Percentiles rank a stretch among this genome's conserved stretches.
Evolutionary conservation across 192 early-diverging fungal genomes (phyloP).

Genomic region (Coemansia sp.): DNA sequence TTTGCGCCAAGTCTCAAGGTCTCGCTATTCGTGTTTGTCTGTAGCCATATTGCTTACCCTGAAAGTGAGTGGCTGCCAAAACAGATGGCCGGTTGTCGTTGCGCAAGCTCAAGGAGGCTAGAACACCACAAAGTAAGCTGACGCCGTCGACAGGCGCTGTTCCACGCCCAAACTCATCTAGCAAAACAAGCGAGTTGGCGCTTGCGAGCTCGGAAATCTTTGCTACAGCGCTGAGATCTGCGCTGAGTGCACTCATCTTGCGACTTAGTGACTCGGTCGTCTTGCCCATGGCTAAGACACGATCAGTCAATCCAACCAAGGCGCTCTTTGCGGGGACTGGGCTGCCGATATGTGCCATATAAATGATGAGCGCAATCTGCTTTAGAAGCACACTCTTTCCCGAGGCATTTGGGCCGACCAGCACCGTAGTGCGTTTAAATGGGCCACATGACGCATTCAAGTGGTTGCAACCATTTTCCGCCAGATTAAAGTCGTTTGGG

Average conservation of each 20-base stretch:
- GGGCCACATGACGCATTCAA: neutral
- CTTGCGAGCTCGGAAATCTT: constrained; percentile 14
- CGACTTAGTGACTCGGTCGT: constrained; percentile 36
- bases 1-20: no score
- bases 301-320: constrained; percentile 73
- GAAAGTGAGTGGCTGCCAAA: constrained; percentile 86
- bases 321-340: constrained; percentile 81
- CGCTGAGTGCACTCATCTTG: constrained; percentile 33
- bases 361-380: constrained; percentile 78
- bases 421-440: constrained; percentile 59
- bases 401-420: constrained; percentile 85
- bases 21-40: no score
- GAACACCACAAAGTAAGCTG: constrained; percentile 72
- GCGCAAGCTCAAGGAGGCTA: constrained; percentile 61
- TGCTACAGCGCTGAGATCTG: constrained; percentile 23
- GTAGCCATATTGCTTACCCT: constrained; percentile 56
- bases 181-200: constrained; percentile 26
- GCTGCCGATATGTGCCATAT: constrained; percentile 92
- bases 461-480: constrained; percentile 27
- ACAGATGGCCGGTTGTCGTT: constrained; percentile 64
- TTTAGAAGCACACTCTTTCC: constrained; percentile 80
- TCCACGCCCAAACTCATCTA: constrained; percentile 54
- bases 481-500: constrained; percentile 68
- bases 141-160: constrained; percentile 67
- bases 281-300: constrained; percentile 68